Evolutionary conservation across 164 flowering plant genomes (phyloP).

Genomic region (Chimonanthus praecox): DNA sequence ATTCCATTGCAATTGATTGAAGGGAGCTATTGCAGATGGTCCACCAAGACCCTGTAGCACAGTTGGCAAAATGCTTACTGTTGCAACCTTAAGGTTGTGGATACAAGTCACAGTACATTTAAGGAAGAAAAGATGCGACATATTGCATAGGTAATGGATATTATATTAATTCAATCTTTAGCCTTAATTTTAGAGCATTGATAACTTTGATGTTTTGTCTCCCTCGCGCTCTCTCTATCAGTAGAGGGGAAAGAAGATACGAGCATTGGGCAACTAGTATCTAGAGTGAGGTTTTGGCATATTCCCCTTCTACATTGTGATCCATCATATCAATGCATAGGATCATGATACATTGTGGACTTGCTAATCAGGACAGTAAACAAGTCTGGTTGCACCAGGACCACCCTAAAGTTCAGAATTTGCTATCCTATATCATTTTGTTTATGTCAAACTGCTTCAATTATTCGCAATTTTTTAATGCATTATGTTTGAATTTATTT

Average conservation of each 20-base stretch:
- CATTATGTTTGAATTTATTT: no score
- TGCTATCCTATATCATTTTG: not conserved
- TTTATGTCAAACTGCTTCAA: not conserved
- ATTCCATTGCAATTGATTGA: no score
- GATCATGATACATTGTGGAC: not conserved
- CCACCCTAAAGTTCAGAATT: not conserved
- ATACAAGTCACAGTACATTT: no score
- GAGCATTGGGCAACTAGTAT: no score
- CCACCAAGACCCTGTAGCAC: no score
- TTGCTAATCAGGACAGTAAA: no score
- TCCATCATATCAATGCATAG: not conserved
- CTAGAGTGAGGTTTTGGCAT: not conserved
- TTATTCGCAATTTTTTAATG: not conserved
- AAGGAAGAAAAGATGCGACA: not conserved
- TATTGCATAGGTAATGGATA: not conserved
- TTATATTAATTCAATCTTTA: not conserved
- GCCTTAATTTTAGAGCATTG: not conserved
- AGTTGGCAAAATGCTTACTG: no score
- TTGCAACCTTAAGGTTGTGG: no score
- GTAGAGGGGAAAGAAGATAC: not conserved
- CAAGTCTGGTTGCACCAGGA: no score
- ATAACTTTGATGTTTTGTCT: not conserved
- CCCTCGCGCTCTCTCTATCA: no score
- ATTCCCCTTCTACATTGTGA: not conserved
- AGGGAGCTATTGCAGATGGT: no score